Percentiles rank a stretch among this genome's conserved stretches.
Evolutionary conservation across 2,329 filamentous ascomycete genomes (phyloP).

Genomic region (Penicillium decumbens): DNA sequence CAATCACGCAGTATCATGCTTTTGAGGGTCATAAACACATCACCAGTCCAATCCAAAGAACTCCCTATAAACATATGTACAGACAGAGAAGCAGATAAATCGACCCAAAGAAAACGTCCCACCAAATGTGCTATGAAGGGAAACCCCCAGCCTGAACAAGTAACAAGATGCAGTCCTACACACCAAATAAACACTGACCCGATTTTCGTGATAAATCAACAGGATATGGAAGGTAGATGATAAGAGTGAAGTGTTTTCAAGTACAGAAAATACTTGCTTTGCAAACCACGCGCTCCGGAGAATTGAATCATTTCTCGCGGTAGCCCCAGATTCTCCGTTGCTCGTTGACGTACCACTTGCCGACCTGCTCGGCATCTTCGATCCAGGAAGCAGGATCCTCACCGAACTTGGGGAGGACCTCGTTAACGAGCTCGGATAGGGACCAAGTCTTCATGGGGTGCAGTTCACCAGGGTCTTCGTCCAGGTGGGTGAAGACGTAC

Average conservation of each 20-base stretch:
- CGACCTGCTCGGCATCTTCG: slow-evolving; percentile 34
- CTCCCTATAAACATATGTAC: not conserved
- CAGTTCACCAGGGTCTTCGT: slow-evolving; percentile 33
- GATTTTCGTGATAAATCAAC: not conserved
- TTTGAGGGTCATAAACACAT: not conserved
- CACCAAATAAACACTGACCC: not conserved
- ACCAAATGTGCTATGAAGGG: not conserved
- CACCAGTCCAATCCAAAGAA: not conserved
- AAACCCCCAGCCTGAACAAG: not conserved
- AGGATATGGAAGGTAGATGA: not conserved
- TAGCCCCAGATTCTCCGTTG: slow-evolving; percentile 30
- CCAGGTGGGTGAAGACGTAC: slow-evolving; percentile 35
- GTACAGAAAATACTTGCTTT: not conserved
- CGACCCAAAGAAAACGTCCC: not conserved
- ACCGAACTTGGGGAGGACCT: slow-evolving; percentile 27
- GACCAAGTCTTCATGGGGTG: slow-evolving; percentile 31
- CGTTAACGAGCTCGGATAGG: slow-evolving; percentile 21
- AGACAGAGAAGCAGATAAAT: not conserved
- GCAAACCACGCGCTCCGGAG: not conserved
- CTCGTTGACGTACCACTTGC: slow-evolving; percentile 36
- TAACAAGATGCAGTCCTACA: not conserved
- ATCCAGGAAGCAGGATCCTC: slow-evolving; percentile 33
- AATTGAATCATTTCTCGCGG: slow-evolving; percentile 13
- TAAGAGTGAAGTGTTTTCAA: not conserved
- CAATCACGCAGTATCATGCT: not conserved